Evolutionary conservation across 2,329 filamentous ascomycete genomes (phyloP).

Genomic region (Sporothrix schenckii): DNA sequence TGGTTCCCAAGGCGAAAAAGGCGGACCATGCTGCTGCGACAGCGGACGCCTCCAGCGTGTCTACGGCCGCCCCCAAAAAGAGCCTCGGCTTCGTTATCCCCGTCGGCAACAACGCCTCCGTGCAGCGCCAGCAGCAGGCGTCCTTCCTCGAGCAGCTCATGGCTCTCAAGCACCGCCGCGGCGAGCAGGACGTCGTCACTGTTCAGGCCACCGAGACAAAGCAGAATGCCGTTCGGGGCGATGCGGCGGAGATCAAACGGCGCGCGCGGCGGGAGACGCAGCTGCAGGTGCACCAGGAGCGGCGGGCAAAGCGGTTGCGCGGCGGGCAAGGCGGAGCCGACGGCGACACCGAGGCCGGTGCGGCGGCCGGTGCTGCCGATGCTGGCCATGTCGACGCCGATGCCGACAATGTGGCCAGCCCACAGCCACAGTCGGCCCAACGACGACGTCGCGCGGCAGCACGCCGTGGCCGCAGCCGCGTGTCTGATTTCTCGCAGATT

Average conservation of each 20-base stretch:
- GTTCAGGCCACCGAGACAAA: conserved; percentile 35
- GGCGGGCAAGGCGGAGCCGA: background rate
- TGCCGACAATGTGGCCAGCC: background rate
- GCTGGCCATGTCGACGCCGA: too few species aligned
- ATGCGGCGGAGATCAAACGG: conserved; percentile 31
- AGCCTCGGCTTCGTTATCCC: conserved; percentile 36
- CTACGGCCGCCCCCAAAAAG: background rate
- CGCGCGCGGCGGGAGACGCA: conserved; percentile 17
- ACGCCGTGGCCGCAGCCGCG: conserved; percentile 10
- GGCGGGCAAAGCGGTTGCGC: conserved; percentile 16
- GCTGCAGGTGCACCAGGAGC: conserved; percentile 21
- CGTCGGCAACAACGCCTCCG: conserved; percentile 32
- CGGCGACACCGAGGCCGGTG: background rate
- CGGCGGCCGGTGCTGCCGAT: too few species aligned
- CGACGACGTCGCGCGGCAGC: background rate
- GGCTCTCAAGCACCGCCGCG: conserved; percentile 36
- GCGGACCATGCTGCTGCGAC: too few species aligned
- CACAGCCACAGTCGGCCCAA: background rate
- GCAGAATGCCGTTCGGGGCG: conserved; percentile 27
- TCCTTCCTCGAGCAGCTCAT: conserved; percentile 38
- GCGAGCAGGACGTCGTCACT: conserved; percentile 37
- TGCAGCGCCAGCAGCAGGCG: conserved; percentile 35
- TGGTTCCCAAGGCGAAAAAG: conserved; percentile 25
- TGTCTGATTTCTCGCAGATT: background rate
- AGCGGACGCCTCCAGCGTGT: background rate